These are phyloP conservation scores for Aureobasidium namibiae DNA, from an alignment of 2,329 filamentous ascomycete genomes.

Conservation along the genomic window DNA sequence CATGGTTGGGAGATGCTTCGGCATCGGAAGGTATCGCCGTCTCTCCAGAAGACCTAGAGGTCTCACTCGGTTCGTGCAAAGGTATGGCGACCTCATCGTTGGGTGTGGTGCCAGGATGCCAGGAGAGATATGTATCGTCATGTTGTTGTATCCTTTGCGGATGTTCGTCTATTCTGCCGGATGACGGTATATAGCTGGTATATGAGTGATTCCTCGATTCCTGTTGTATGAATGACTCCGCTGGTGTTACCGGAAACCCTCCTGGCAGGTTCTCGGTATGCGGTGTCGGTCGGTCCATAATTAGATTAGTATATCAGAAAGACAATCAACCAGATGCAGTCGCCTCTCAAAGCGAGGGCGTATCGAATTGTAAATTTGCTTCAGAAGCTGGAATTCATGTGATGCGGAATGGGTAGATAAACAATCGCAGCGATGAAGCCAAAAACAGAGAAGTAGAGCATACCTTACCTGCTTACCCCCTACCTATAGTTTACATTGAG, in stretches of 20 bases:
- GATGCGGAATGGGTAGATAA: not conserved
- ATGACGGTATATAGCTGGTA: not conserved
- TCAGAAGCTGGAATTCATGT: not conserved
- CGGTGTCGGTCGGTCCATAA: conserved; percentile 25
- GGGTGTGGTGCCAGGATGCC: not conserved
- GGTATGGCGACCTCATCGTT: not conserved
- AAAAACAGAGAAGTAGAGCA: not conserved
- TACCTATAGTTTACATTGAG: not conserved
- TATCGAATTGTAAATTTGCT: not conserved
- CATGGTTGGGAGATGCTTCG: not conserved
- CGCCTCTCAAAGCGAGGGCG: not conserved
- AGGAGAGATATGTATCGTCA: not conserved
- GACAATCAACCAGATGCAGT: not conserved
- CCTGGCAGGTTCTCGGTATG: conserved; percentile 26
- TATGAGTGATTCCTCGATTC: conserved; percentile 21
- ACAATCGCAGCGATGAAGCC: not conserved
- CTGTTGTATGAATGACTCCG: conserved; percentile 14
- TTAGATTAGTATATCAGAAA: not conserved
- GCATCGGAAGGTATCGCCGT: conserved; percentile 12
- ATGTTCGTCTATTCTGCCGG: not conserved
- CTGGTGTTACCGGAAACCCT: conserved; percentile 29
- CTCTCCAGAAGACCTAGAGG: not conserved
- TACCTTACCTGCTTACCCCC: not conserved
- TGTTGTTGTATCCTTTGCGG: not conserved
- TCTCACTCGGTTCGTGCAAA: not conserved